Base-by-base conservation (phyloP, 108 stramenopile genomes). In the Chaetoceros tenuissimus region DNA sequence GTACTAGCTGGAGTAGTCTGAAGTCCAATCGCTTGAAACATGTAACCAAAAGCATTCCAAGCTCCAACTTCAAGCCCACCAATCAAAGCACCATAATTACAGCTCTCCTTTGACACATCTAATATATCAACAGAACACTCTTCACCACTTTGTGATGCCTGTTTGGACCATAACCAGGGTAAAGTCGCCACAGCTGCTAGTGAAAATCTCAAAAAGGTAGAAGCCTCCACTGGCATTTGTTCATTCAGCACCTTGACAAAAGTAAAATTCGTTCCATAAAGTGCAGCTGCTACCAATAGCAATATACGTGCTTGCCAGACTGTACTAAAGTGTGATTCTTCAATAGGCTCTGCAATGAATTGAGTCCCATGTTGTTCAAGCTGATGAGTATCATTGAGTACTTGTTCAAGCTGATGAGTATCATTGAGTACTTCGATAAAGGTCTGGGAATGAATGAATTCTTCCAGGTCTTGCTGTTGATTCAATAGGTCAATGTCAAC, bases 11-110 rank as follows among this genome's bases (percentile, higher is more conserved):
- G 50, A 7, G 88, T 89, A 8, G 88, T 87, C 61, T 79, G 70
- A 20, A 96, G 66, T 3, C 92, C 88, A 25, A 90, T 70, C 0
- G 95, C 93, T 68, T 96, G 95, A 24, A 91, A 73, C 27, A 91
- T 66, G 61, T 96, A 96, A 3, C 89, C 95, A 57, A 87, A 64
- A 0, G 84, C 68, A 64, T 82, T 86, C 59, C 74, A 89, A 20
- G 83, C 28, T 20, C 95, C 95, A 23, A 94, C 81, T 63, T 96
- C 95, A 59, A 96, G 73, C 21, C 95, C 95, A 23, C 66, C 70
- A 50, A 76, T 46, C 8, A 68, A 55, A 21, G 75, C 81, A 28
- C 62, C 60, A 23, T 68, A 57, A 45, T 48, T n/a, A 3, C 1
- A 51, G 28, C 31, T 46, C 17, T 53, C 43, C 23, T 46, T 66